A percentile compares a stretch with the other conserved stretches of the same genome.
Evolutionary conservation across 768 basidiomycete genomes (phyloP).

Genomic region (Thelephora ganbajun): DNA sequence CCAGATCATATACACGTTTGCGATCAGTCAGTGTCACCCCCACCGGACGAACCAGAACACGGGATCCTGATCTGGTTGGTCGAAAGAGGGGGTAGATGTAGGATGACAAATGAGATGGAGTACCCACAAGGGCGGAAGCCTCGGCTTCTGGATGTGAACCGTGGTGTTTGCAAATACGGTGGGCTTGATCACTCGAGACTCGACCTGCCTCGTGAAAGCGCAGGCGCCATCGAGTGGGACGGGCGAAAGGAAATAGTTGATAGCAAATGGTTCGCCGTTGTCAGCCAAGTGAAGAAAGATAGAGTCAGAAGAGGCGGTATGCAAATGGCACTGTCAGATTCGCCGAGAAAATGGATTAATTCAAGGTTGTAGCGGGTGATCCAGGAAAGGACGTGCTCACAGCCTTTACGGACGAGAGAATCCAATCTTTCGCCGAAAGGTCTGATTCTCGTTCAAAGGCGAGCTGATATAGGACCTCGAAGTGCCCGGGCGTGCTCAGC

Average conservation of each 20-base stretch:
- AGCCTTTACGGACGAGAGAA: constrained; percentile 46
- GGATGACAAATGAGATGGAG: constrained; percentile 1
- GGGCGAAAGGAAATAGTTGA: constrained; percentile 63
- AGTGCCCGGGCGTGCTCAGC: constrained; percentile 18
- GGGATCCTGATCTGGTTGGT: neutral
- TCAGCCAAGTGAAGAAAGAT: constrained; percentile 39
- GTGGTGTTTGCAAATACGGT: constrained; percentile 37
- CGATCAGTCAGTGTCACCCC: neutral
- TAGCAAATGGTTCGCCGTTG: constrained; percentile 37
- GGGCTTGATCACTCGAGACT: constrained; percentile 12
- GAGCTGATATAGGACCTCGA: constrained; percentile 51
- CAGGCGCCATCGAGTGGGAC: constrained; percentile 60
- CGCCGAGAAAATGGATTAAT: constrained; percentile 35
- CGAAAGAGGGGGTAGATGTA: neutral
- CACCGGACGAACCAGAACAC: neutral
- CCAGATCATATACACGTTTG: neutral
- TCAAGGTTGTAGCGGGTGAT: constrained; percentile 36
- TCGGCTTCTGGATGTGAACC: constrained; percentile 28
- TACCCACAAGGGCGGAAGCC: constrained; percentile 44
- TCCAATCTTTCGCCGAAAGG: constrained; percentile 31
- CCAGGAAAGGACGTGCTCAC: constrained; percentile 61
- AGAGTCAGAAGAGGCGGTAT: constrained; percentile 35
- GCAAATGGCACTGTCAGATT: constrained; percentile 53
- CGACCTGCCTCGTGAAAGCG: constrained; percentile 15
- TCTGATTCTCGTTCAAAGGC: constrained; percentile 41